Conservation (phyloP, 2,329 filamentous ascomycete species). For the Zymoseptoria pseudotritici region DNA sequence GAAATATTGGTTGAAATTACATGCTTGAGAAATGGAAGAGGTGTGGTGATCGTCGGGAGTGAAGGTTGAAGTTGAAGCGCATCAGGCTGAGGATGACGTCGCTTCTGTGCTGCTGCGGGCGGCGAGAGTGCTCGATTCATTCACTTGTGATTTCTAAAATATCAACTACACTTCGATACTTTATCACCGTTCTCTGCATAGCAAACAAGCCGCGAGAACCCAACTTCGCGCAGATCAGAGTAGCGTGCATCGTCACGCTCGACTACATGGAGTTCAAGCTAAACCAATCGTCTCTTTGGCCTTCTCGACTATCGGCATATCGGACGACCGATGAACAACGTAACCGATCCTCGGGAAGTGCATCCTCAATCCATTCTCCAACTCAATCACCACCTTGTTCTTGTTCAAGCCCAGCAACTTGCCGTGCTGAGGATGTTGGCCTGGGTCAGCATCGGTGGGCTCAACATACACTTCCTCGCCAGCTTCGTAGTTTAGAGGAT, state of each 20-base stretch:
- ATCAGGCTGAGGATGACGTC: neutral
- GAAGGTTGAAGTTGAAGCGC: neutral
- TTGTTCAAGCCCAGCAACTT: conserved; percentile 17
- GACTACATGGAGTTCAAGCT: neutral
- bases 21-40: neutral
- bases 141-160: no score
- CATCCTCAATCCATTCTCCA: conserved; percentile 24
- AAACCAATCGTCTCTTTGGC: conserved; percentile 1
- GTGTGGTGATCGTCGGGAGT: neutral
- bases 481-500: conserved; percentile 10
- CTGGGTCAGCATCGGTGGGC: conserved; percentile 17
- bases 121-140: no score
- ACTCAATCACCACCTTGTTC: conserved; percentile 23
- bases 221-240: neutral
- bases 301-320: conserved; percentile 2
- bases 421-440: conserved; percentile 15
- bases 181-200: no score
- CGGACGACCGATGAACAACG: conserved; percentile 10
- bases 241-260: neutral
- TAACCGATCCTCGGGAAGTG: conserved; percentile 37
- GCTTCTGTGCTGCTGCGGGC: neutral
- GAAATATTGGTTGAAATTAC: neutral
- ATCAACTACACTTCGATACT: no score
- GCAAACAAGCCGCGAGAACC: neutral
- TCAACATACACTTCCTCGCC: conserved; percentile 15